These are phyloP conservation scores for Pyrus betulifolia DNA, from an alignment of 306 rosid genomes.

Conservation along the genomic window DNA sequence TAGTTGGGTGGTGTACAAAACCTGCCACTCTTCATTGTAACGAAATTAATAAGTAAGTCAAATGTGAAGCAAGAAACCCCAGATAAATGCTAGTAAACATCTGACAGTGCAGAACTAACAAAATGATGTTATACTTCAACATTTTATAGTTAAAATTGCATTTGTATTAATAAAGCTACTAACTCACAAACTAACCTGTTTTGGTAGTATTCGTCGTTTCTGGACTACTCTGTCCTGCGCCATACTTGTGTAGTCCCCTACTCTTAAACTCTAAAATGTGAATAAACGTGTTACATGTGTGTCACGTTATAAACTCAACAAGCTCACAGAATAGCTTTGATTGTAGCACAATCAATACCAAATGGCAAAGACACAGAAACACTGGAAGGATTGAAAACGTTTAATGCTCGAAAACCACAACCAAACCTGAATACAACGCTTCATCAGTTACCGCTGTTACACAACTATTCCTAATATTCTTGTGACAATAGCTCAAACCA, in stretches of 20 bases:
- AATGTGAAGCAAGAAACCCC: background rate
- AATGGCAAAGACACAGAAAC: too few relatives aligned
- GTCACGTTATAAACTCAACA: background rate
- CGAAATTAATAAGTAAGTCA: background rate
- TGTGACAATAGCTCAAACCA: background rate
- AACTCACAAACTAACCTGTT: constrained; percentile 42
- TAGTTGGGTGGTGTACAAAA: constrained; percentile 67
- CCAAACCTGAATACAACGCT: too few relatives aligned
- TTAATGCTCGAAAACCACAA: too few relatives aligned
- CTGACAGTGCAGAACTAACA: background rate
- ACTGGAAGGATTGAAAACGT: too few relatives aligned
- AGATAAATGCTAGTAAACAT: background rate
- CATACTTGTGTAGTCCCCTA: constrained; percentile 62
- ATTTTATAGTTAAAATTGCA: background rate
- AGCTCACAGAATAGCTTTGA: too few relatives aligned
- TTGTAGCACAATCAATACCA: too few relatives aligned
- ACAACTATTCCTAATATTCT: too few relatives aligned
- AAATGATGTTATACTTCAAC: background rate
- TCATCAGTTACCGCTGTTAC: too few relatives aligned
- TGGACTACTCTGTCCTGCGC: constrained; percentile 47
- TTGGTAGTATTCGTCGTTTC: constrained; percentile 30
- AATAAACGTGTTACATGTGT: constrained; percentile 12
- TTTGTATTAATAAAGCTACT: background rate
- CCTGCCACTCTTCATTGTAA: constrained; percentile 61
- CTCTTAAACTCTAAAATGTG: constrained; percentile 68